Evolutionary conservation across 768 basidiomycete genomes (phyloP).

Genomic region (Tephrocybe sp.): DNA sequence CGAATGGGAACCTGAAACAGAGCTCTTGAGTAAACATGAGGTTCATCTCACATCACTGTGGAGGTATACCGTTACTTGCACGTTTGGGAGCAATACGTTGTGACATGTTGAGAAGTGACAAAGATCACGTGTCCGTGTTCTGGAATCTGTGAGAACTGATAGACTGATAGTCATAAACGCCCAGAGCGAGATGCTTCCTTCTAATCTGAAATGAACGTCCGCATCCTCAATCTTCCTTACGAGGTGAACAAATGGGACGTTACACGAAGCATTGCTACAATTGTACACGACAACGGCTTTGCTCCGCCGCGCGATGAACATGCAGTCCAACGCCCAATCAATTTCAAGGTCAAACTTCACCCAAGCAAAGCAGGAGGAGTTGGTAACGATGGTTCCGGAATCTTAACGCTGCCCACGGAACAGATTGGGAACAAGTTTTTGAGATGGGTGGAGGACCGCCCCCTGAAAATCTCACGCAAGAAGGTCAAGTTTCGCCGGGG

Average conservation of each 20-base stretch:
- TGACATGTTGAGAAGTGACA: too few species aligned
- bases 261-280: constrained; percentile 48
- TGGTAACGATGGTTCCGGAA: constrained; percentile 53
- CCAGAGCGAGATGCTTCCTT: too few species aligned
- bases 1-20: too few species aligned
- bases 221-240: constrained; percentile 32
- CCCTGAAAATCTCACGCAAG: constrained; percentile 38
- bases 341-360: constrained; percentile 61
- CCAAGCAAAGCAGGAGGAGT: constrained; percentile 43
- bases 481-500: constrained; percentile 35
- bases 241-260: constrained; percentile 53
- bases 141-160: background rate
- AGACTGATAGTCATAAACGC: too few species aligned
- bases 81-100: too few species aligned
- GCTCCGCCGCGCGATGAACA: constrained; percentile 30
- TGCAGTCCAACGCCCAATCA: constrained; percentile 36
- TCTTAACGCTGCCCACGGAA: constrained; percentile 34
- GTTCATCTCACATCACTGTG: too few species aligned
- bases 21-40: too few species aligned
- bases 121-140: too few species aligned
- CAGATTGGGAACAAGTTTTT: constrained; percentile 45
- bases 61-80: too few species aligned
- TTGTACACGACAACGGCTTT: constrained; percentile 58
- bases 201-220: constrained; percentile 32
- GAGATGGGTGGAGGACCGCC: constrained; percentile 35